These are phyloP conservation scores for Tolypocladium ophioglossoides DNA, from an alignment of 2,329 filamentous ascomycete species.

Conservation along the genomic window DNA sequence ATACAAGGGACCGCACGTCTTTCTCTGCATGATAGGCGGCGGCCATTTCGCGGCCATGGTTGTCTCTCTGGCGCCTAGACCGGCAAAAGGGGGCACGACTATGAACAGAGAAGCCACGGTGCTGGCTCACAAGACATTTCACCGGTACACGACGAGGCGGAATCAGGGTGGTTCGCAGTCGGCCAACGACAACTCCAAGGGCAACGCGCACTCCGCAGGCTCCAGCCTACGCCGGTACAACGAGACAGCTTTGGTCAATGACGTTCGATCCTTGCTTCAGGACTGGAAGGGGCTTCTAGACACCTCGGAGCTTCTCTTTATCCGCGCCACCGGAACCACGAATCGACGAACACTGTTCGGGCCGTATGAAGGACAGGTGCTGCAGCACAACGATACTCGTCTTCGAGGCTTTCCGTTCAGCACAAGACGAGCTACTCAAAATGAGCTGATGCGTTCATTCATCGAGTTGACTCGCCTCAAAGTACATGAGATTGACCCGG, in stretches of 20 bases:
- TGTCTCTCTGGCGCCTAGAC: constrained; percentile 73
- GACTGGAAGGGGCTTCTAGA: constrained; percentile 86
- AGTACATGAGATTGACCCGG: constrained; percentile 65
- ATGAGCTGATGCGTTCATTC: constrained; percentile 88
- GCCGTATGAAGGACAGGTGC: constrained; percentile 78
- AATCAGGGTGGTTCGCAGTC: constrained; percentile 96
- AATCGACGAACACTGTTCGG: constrained; percentile 85
- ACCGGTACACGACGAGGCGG: constrained; percentile 88
- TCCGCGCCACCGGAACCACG: constrained; percentile 77
- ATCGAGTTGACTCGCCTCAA: constrained; percentile 90
- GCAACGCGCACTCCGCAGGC: constrained; percentile 86
- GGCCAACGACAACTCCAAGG: constrained; percentile 88
- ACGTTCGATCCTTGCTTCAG: constrained; percentile 67
- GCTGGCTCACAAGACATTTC: constrained; percentile 93
- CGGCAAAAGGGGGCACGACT: constrained; percentile 55
- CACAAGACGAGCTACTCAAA: constrained; percentile 83
- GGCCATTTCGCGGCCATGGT: constrained; percentile 97
- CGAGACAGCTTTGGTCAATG: constrained; percentile 79
- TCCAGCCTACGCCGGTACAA: constrained; percentile 87
- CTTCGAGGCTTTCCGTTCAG: constrained; percentile 87
- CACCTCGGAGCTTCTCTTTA: constrained; percentile 73
- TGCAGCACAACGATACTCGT: constrained; percentile 67
- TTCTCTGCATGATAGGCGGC: constrained; percentile 97
- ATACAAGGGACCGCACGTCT: constrained; percentile 72
- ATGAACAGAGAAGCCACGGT: constrained; percentile 81